Evolutionary conservation across 805 yeast genomes (phyloP).

Genomic region (Metschnikowia gelsemii): DNA sequence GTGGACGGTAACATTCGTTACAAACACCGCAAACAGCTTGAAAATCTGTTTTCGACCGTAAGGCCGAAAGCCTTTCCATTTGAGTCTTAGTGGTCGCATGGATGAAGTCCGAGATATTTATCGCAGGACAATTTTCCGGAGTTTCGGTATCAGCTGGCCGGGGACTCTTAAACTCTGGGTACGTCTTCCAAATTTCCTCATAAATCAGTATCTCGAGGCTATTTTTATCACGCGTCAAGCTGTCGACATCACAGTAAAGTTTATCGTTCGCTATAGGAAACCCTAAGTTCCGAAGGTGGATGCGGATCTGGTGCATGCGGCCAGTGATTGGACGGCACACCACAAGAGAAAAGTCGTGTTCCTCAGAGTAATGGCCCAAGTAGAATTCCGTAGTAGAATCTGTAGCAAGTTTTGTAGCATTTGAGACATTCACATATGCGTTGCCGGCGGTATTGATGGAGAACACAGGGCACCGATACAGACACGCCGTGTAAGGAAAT

Average conservation of each 20-base stretch:
- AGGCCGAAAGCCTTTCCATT: neutral
- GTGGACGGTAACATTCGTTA: conserved; percentile 18
- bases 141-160: no score
- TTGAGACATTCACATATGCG: conserved; percentile 27
- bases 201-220: conserved; percentile 12
- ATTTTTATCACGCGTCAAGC: conserved; percentile 5
- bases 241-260: conserved; percentile 12
- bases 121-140: no score
- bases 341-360: conserved; percentile 42
- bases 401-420: conserved; percentile 25
- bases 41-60: neutral
- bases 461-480: conserved; percentile 42
- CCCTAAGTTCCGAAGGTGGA: conserved; percentile 50
- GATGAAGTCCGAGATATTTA: conserved; percentile 1
- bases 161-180: conserved; percentile 7
- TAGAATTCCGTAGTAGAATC: conserved; percentile 36
- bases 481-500: conserved; percentile 34
- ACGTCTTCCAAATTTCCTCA: conserved; percentile 2
- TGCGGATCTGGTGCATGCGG: conserved; percentile 56
- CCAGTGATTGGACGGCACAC: conserved; percentile 52
- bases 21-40: conserved; percentile 8
- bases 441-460: conserved; percentile 28
- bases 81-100: neutral
- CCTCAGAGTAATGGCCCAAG: conserved; percentile 28
- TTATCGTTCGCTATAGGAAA: conserved; percentile 20